Evolutionary conservation across 305 asterid genomes (phyloP).

Genomic region (Fraxinus latifolia): DNA sequence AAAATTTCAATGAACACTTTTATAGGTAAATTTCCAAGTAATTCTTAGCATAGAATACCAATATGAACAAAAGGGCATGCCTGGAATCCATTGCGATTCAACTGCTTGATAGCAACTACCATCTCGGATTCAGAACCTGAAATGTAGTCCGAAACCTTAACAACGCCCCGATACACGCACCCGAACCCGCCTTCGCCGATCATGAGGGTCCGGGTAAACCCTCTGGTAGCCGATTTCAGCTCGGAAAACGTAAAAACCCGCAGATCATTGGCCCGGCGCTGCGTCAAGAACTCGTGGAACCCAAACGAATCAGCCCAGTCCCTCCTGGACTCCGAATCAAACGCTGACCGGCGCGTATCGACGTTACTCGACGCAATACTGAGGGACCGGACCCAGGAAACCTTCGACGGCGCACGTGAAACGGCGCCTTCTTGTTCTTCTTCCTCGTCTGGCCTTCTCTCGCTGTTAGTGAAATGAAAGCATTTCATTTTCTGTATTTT

Average conservation of each 20-base stretch:
- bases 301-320: conserved; percentile 59
- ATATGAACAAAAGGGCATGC: conserved; percentile 41
- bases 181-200: conserved; percentile 96
- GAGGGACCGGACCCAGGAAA: conserved; percentile 76
- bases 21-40: neutral
- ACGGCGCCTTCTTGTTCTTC: conserved; percentile 36
- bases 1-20: neutral
- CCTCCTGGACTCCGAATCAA: conserved; percentile 59
- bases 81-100: conserved; percentile 89
- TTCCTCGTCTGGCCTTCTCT: conserved; percentile 40
- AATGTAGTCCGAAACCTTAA: conserved; percentile 26
- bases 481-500: conserved; percentile 56
- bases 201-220: conserved; percentile 58
- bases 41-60: neutral
- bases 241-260: conserved; percentile 61
- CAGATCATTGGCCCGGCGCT: conserved; percentile 64
- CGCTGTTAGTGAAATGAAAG: conserved; percentile 65
- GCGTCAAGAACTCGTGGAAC: conserved; percentile 52
- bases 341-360: conserved; percentile 62
- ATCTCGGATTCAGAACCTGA: conserved; percentile 27
- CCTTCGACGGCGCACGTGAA: conserved; percentile 43
- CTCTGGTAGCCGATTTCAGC: conserved; percentile 66
- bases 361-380: conserved; percentile 75
- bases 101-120: conserved; percentile 71
- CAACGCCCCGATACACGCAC: conserved; percentile 43